These are phyloP conservation scores for Trichoderma koningii DNA, from an alignment of 2,329 filamentous ascomycete species.

Conservation along the genomic window DNA sequence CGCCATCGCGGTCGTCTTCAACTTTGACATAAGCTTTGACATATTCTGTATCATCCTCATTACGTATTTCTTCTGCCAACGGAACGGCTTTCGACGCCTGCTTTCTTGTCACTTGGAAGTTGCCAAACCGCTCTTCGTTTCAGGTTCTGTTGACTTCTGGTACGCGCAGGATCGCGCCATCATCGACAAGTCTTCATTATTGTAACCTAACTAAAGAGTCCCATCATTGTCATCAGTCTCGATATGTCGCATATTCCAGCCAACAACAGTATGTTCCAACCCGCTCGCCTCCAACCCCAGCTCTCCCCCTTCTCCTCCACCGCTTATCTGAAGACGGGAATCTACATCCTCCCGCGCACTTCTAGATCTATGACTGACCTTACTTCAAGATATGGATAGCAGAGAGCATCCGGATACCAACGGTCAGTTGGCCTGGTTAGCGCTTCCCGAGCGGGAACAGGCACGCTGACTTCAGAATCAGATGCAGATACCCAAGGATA, in stretches of 20 bases:
- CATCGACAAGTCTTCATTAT: neutral
- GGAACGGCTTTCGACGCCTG: neutral
- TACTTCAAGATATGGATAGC: neutral
- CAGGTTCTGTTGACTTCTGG: neutral
- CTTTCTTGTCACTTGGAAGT: neutral
- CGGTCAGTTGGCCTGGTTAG: slow-evolving; percentile 21
- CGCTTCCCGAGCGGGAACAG: neutral
- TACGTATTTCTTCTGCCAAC: neutral
- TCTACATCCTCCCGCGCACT: slow-evolving; percentile 15
- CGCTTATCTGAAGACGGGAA: slow-evolving; percentile 17
- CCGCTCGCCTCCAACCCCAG: neutral
- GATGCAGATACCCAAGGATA: neutral
- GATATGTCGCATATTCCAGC: neutral
- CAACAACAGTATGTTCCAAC: neutral
- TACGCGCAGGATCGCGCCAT: neutral
- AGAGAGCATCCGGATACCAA: neutral
- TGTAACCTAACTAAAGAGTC: neutral
- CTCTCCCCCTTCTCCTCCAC: neutral
- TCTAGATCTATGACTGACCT: slow-evolving; percentile 1
- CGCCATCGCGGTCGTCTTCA: neutral
- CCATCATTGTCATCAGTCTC: neutral
- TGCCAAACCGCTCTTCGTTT: neutral
- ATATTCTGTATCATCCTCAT: neutral
- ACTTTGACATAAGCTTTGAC: neutral
- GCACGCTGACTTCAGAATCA: slow-evolving; percentile 1